Percentiles rank a stretch among this genome's conserved stretches.
These are phyloP conservation scores for Alternaria incomplexa DNA, from an alignment of 2,329 filamentous ascomycete genomes.

Conservation along the genomic window DNA sequence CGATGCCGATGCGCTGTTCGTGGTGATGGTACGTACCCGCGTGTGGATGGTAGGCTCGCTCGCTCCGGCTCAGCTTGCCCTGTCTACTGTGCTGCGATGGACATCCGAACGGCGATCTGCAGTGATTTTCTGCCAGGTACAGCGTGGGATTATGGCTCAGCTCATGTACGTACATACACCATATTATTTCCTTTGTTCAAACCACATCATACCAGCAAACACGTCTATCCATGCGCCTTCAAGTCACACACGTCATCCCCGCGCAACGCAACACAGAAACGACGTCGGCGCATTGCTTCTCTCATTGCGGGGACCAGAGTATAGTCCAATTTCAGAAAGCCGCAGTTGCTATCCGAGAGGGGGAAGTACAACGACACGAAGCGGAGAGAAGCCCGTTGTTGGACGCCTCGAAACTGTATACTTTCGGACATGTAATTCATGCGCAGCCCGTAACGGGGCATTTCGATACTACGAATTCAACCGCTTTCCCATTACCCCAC, in stretches of 20 bases:
- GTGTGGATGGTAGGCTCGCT: not conserved
- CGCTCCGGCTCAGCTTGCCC: constrained; percentile 9
- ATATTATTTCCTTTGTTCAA: not conserved
- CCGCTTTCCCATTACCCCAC: not conserved
- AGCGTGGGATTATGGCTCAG: constrained; percentile 1
- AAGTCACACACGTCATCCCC: not conserved
- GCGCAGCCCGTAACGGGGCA: not conserved
- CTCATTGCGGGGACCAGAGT: not conserved
- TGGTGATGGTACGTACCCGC: not conserved
- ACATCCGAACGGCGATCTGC: constrained; percentile 13
- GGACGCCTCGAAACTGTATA: not conserved
- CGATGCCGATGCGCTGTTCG: not conserved
- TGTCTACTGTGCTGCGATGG: not conserved
- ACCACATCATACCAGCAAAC: not conserved
- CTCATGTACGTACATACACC: not conserved
- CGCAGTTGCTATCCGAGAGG: not conserved
- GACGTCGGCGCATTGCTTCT: not conserved
- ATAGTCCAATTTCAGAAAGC: not conserved
- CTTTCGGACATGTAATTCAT: not conserved
- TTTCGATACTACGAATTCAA: not conserved
- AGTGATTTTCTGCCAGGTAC: constrained; percentile 29
- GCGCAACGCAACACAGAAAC: not conserved
- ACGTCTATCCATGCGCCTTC: not conserved
- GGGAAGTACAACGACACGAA: not conserved
- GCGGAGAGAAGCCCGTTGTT: not conserved